phyloP scores from a whole-genome alignment of 331 rosid species.

The Pyracantha coccinea region DNA sequence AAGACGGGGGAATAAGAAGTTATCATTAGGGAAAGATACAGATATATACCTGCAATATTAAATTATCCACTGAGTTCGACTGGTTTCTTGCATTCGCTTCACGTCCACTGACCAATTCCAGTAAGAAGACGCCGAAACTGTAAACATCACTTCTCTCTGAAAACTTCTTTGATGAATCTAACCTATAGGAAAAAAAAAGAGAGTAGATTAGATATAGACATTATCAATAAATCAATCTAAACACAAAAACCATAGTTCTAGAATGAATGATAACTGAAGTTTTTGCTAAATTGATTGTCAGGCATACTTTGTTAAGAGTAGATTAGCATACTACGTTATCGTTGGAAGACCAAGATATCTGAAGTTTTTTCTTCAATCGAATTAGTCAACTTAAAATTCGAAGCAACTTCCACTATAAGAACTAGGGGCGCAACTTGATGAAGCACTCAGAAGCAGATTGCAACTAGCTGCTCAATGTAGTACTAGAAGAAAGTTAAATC shows the following conservation, averaged over 20 bases:
- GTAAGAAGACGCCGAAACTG: constrained; percentile 63
- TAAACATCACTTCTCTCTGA: constrained; percentile 58
- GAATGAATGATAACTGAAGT: neutral
- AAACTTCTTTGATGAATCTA: constrained; percentile 29
- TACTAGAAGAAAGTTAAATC: neutral
- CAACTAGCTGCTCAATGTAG: neutral
- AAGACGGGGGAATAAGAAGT: neutral
- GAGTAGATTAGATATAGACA: neutral
- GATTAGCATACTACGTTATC: too few relatives aligned
- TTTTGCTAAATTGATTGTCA: too few relatives aligned
- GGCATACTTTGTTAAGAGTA: too few relatives aligned
- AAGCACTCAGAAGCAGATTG: neutral
- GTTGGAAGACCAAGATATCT: too few relatives aligned
- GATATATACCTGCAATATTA: constrained; percentile 42
- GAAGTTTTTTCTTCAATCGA: neutral
- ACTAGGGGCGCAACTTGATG: neutral
- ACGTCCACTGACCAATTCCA: constrained; percentile 60
- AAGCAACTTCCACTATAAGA: neutral
- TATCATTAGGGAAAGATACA: neutral
- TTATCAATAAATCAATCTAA: neutral
- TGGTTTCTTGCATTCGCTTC: constrained; percentile 33
- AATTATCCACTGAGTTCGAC: constrained; percentile 23
- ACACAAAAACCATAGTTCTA: neutral
- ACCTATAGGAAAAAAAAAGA: constrained; percentile 24
- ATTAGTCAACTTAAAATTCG: neutral